These are phyloP conservation scores for Schwanniomyces yamadae DNA, from an alignment of 805 yeast genomes.

Conservation along the genomic window DNA sequence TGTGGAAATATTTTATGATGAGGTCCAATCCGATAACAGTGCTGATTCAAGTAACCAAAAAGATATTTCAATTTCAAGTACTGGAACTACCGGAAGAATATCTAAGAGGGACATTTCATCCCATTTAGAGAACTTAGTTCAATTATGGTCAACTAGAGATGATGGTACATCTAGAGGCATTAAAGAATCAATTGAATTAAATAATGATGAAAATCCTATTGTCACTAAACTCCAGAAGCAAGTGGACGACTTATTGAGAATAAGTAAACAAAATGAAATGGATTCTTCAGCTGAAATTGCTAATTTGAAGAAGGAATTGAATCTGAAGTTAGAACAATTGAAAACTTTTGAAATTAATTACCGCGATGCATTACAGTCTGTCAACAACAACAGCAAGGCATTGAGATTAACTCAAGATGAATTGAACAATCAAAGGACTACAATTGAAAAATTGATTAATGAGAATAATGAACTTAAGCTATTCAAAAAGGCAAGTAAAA, in stretches of 20 bases:
- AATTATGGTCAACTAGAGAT: slow-evolving; percentile 28
- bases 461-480: slow-evolving; percentile 71
- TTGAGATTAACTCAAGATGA: slow-evolving; percentile 73
- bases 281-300: slow-evolving; percentile 34
- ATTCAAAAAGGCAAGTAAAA: slow-evolving; percentile 43
- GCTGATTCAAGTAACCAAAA: slow-evolving; percentile 13
- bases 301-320: slow-evolving; percentile 30
- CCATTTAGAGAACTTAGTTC: slow-evolving; percentile 36
- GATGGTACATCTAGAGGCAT: slow-evolving; percentile 7
- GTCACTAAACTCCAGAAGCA: slow-evolving; percentile 50
- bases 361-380: slow-evolving; percentile 67
- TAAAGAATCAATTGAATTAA: slow-evolving; percentile 4
- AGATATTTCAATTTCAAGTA: slow-evolving; percentile 22
- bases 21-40: slow-evolving; percentile 12
- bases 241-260: slow-evolving; percentile 52
- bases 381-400: slow-evolving; percentile 73
- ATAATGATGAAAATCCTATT: slow-evolving; percentile 21
- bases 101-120: slow-evolving; percentile 30
- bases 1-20: slow-evolving; percentile 31
- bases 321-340: slow-evolving; percentile 26
- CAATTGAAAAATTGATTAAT: slow-evolving; percentile 52
- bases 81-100: slow-evolving; percentile 19
- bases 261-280: slow-evolving; percentile 44
- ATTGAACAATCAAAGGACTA: slow-evolving; percentile 55
- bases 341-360: slow-evolving; percentile 60